Base-by-base conservation (phyloP, 768 basidiomycete genomes). In the Gyrodon lividus region DNA sequence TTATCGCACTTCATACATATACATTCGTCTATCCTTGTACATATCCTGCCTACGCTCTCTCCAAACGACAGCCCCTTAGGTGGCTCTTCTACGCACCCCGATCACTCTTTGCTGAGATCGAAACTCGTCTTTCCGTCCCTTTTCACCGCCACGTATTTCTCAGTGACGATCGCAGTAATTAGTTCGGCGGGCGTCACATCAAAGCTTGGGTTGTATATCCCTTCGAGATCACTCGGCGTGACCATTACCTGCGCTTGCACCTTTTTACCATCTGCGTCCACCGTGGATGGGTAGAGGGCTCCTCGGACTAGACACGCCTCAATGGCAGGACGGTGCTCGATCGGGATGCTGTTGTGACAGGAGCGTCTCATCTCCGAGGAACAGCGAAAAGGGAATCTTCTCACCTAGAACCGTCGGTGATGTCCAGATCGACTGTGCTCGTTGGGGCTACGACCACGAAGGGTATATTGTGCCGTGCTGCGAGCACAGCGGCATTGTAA, bases 111-210 rank as follows among this genome's bases (percentile, higher is more conserved):
- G 43, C 76, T 73, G 23, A 95, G 74, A 62, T 94, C 87, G 60
- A 92, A 90, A 22, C 53, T 62, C 2, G 64, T 66, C 52, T 77
- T 73, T 20, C 85, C 84, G 6, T 78, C 78, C 51, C 72, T 71
- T 62, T 85, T 86, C 51, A 86, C 81, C 4, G 91, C 92, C 28
- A 97, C 92, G 6, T 96, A 94, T 59, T 89, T 92, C 73, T 98
- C 96, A 2, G 94, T 98, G 12, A 95, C 93, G 45, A 98, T 89
- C 26, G 89, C 91, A n/a, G 86, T 89, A 56, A 98, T 97, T 38
- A 98, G 74, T 52, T 89, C 87, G 2, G 94, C 92, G 0, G 95
- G 94, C 0, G 96, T 98, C 14, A 98, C 93, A 65, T 98, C 96
- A 70, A 98, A 98, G 56, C 90, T 92, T 1, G 96, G 94, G 68